Conservation (phyloP, 352 stramenopile species). For the Phytophthora chlamydospora region DNA sequence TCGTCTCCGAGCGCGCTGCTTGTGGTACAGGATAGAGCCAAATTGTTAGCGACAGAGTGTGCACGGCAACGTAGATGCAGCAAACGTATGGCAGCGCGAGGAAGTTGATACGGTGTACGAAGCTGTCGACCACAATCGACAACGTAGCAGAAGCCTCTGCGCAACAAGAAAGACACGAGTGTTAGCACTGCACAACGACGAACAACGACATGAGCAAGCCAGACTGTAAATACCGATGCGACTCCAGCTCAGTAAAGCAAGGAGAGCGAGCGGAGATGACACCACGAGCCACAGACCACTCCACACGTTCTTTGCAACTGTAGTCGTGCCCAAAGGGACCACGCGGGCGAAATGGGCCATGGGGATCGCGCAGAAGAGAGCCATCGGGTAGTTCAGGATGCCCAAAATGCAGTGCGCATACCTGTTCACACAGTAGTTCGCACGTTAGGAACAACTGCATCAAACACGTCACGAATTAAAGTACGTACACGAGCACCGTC, state of each 20-base stretch:
- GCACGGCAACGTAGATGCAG: conserved; percentile 70
- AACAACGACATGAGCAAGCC: conserved; percentile 10
- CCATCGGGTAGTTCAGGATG: conserved; percentile 86
- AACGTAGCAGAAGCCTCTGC: conserved; percentile 32
- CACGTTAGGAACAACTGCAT: neutral
- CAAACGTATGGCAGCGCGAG: conserved; percentile 72
- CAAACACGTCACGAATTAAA: neutral
- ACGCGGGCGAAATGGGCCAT: conserved; percentile 71
- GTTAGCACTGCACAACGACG: conserved; percentile 8
- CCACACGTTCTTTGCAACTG: conserved; percentile 33
- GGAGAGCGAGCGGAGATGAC: conserved; percentile 57
- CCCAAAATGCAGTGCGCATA: conserved; percentile 75
- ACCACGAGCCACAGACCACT: conserved; percentile 53
- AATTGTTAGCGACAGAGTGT: conserved; percentile 67
- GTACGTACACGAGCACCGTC: conserved; percentile 59
- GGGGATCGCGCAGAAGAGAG: conserved; percentile 65
- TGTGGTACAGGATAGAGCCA: conserved; percentile 36
- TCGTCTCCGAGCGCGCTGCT: conserved; percentile 5
- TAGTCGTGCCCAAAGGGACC: conserved; percentile 36
- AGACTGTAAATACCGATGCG: conserved; percentile 29
- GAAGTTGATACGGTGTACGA: conserved; percentile 55
- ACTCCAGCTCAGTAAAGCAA: conserved; percentile 35
- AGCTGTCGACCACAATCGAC: conserved; percentile 55
- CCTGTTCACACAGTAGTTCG: conserved; percentile 30
- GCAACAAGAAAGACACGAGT: neutral